Conservation (phyloP, 1,139 yeast species). For the Pichia sp. region DNA sequence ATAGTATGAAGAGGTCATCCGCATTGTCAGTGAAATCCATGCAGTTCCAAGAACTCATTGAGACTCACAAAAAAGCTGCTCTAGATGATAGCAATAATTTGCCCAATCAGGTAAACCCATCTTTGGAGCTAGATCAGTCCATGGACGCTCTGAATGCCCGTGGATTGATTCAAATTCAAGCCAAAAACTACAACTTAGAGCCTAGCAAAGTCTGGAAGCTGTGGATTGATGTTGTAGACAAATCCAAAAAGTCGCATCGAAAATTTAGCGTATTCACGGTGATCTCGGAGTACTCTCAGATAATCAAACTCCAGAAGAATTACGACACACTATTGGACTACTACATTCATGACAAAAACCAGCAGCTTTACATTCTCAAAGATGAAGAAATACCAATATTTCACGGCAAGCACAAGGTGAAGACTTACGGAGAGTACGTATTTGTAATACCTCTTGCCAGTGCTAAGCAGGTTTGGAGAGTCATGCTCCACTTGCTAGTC, state of each 20-base stretch:
- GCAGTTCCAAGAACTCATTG: neutral
- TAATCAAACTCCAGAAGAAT: neutral
- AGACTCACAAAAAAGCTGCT: neutral
- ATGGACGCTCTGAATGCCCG: neutral
- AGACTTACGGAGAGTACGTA: slow-evolving; percentile 12
- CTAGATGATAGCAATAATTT: too few relatives aligned
- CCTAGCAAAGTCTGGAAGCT: slow-evolving; percentile 7
- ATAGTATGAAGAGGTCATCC: neutral
- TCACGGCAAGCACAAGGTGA: slow-evolving; percentile 9
- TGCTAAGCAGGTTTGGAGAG: slow-evolving; percentile 6
- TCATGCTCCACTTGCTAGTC: slow-evolving; percentile 3
- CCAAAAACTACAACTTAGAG: neutral
- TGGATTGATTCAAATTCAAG: neutral
- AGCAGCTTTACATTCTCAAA: slow-evolving; percentile 4
- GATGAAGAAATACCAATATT: slow-evolving; percentile 8
- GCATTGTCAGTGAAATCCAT: neutral
- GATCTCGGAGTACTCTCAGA: neutral
- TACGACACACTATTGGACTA: neutral
- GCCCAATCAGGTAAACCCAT: neutral
- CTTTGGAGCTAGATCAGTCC: neutral
- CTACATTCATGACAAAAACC: neutral
- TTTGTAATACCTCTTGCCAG: slow-evolving; percentile 7
- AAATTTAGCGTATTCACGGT: neutral
- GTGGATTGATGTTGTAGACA: slow-evolving; percentile 3
- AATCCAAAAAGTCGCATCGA: neutral